Conservation (phyloP, 495 filamentous ascomycete species). For the Penicillium atrosanguineum region DNA sequence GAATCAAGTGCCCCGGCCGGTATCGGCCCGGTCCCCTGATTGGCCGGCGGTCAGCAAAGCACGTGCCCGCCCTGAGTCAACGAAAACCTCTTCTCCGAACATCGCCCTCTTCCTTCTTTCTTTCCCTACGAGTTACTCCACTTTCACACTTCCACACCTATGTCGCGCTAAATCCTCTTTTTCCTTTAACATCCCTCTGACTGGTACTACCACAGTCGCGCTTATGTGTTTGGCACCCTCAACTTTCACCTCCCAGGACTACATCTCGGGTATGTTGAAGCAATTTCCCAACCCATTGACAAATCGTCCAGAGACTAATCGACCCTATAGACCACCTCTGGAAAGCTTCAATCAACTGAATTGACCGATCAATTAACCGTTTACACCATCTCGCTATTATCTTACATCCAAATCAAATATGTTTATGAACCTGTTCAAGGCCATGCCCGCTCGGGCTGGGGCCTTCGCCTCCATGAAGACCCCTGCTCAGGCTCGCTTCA, state of each 20-base stretch:
- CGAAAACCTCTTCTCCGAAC: slow-evolving; percentile 23
- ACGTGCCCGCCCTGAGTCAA: slow-evolving; percentile 35
- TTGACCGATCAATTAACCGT: slow-evolving; percentile 14
- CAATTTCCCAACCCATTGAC: slow-evolving; percentile 18
- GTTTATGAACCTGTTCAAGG: slow-evolving; percentile 66
- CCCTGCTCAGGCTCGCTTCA: slow-evolving; percentile 54
- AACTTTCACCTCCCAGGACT: slow-evolving; percentile 97
- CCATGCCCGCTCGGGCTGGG: slow-evolving; percentile 50
- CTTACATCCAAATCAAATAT: slow-evolving; percentile 46
- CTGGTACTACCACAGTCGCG: slow-evolving; percentile 53
- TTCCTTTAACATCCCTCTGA: slow-evolving; percentile 25
- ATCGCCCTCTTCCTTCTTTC: slow-evolving; percentile 19
- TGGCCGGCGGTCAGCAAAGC: slow-evolving; percentile 36
- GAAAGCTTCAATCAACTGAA: slow-evolving; percentile 86
- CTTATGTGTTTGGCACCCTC: slow-evolving; percentile 95
- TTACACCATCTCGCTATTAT: slow-evolving; percentile 13
- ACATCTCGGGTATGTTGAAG: slow-evolving; percentile 76
- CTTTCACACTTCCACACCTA: slow-evolving; percentile 14
- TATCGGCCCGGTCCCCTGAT: slow-evolving; percentile 23
- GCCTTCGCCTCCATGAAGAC: slow-evolving; percentile 52
- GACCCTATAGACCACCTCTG: slow-evolving; percentile 83
- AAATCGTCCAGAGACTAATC: slow-evolving; percentile 25
- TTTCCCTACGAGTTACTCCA: slow-evolving; percentile 3
- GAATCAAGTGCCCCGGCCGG: slow-evolving; percentile 7
- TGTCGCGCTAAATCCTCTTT: slow-evolving; percentile 30